Evolutionary conservation across 164 flowering plant species (phyloP).

Genomic region (Nymphaea thermarum): DNA sequence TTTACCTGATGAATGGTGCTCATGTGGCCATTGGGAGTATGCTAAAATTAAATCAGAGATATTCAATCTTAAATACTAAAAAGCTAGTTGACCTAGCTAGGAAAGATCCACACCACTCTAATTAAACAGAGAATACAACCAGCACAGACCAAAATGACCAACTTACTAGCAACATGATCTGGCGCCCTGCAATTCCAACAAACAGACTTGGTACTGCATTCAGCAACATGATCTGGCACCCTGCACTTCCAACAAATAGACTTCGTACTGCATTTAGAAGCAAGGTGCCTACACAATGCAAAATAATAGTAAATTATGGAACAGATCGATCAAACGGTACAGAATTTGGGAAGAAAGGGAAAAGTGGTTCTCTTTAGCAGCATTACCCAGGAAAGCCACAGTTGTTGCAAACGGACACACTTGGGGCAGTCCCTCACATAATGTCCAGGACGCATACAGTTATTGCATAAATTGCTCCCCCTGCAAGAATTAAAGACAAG

Average conservation of each 20-base stretch:
- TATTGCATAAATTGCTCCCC: conserved; percentile 30
- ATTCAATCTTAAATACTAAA: too few species aligned
- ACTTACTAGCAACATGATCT: conserved; percentile 48
- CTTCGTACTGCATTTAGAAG: conserved; percentile 42
- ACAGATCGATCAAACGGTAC: background rate
- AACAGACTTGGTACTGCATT: conserved; percentile 38
- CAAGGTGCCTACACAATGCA: conserved; percentile 36
- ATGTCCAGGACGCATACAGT: conserved; percentile 40
- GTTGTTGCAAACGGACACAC: conserved; percentile 33
- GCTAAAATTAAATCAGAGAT: too few species aligned
- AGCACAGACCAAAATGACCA: too few species aligned
- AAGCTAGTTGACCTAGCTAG: too few species aligned
- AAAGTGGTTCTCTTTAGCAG: background rate
- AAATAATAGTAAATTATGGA: background rate
- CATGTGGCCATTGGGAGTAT: too few species aligned
- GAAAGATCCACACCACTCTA: too few species aligned
- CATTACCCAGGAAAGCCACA: conserved; percentile 42
- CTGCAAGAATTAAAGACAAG: conserved; percentile 8
- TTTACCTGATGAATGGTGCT: too few species aligned
- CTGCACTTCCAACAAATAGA: conserved; percentile 57
- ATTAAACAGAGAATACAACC: too few species aligned
- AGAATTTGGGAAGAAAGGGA: background rate
- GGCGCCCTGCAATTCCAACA: conserved; percentile 63
- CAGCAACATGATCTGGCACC: conserved; percentile 54
- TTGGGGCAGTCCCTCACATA: conserved; percentile 38